These are phyloP conservation scores for Ogataea corticis DNA, from an alignment of 805 yeast species.

Conservation along the genomic window DNA sequence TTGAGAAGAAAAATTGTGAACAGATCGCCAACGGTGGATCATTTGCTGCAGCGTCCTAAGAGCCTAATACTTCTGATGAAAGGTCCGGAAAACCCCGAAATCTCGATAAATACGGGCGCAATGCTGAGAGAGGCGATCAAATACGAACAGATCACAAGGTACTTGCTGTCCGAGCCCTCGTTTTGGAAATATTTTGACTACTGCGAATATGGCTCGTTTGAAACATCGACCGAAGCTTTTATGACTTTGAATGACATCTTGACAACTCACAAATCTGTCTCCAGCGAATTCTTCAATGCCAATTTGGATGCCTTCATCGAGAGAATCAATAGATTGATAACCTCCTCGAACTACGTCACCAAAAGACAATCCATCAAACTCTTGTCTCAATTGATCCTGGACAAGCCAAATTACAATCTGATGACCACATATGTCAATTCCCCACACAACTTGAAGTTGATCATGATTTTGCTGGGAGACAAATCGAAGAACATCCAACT, in stretches of 20 bases:
- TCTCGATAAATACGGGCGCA: slow-evolving; percentile 71
- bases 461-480: slow-evolving; percentile 85
- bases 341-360: slow-evolving; percentile 83
- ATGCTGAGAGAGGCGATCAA: slow-evolving; percentile 85
- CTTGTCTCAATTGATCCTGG: slow-evolving; percentile 68
- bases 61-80: slow-evolving; percentile 60
- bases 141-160: slow-evolving; percentile 65
- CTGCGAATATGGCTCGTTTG: slow-evolving; percentile 76
- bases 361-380: slow-evolving; percentile 86
- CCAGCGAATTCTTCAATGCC: slow-evolving; percentile 64
- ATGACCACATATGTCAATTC: slow-evolving; percentile 78
- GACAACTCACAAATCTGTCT: slow-evolving; percentile 66
- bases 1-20: slow-evolving; percentile 76
- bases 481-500: slow-evolving; percentile 84
- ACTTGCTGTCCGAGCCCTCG: slow-evolving; percentile 55
- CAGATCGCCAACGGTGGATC: slow-evolving; percentile 85
- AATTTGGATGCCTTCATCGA: slow-evolving; percentile 60
- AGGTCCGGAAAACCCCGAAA: slow-evolving; percentile 74
- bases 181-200: slow-evolving; percentile 86
- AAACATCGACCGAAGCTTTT: slow-evolving; percentile 87
- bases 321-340: slow-evolving; percentile 67
- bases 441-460: slow-evolving; percentile 78
- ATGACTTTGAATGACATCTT: slow-evolving; percentile 71
- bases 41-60: slow-evolving; percentile 65
- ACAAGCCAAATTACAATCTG: slow-evolving; percentile 66